Evolutionary conservation across 1,284 basidiomycete species (phyloP).

Genomic region (Meira miltonrushii): DNA sequence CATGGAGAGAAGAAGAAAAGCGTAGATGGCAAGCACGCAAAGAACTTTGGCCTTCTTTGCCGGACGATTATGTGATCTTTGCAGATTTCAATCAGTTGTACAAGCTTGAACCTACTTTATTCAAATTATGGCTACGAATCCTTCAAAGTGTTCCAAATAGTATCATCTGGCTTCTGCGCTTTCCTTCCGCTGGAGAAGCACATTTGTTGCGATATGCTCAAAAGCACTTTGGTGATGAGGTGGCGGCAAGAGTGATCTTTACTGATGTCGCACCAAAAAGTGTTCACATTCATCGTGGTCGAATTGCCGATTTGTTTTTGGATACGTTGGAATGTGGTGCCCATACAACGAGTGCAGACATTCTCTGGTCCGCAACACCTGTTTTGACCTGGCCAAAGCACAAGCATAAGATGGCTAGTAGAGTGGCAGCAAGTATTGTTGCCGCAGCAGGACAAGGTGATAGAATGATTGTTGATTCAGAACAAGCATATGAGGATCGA

Average conservation of each 20-base stretch:
- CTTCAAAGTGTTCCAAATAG: slow-evolving; percentile 59
- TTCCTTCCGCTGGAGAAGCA: slow-evolving; percentile 60
- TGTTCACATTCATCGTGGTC: slow-evolving; percentile 59
- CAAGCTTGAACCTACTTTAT: slow-evolving; percentile 56
- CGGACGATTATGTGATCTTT: slow-evolving; percentile 58
- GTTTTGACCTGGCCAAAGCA: slow-evolving; percentile 62
- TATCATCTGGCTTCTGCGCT: slow-evolving; percentile 63
- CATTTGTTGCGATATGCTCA: slow-evolving; percentile 59
- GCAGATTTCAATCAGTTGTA: slow-evolving; percentile 64
- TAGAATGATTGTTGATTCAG: slow-evolving; percentile 59
- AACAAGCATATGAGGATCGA: slow-evolving; percentile 60
- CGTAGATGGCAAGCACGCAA: slow-evolving; percentile 57
- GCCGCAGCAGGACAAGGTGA: slow-evolving; percentile 61
- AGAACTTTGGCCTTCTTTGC: slow-evolving; percentile 56
- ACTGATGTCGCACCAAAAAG: slow-evolving; percentile 62
- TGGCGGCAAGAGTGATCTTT: slow-evolving; percentile 60
- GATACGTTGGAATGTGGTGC: slow-evolving; percentile 66
- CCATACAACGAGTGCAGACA: slow-evolving; percentile 63
- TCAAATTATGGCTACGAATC: slow-evolving; percentile 61
- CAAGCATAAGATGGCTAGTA: slow-evolving; percentile 62
- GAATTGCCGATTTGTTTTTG: slow-evolving; percentile 62
- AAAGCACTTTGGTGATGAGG: slow-evolving; percentile 59
- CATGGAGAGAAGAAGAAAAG: slow-evolving; percentile 59
- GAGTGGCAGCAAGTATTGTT: slow-evolving; percentile 62
- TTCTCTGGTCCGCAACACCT: slow-evolving; percentile 63